These are phyloP conservation scores for Chamaecyparis obtusa DNA, from an alignment of 75 land plant species.

Conservation along the genomic window DNA sequence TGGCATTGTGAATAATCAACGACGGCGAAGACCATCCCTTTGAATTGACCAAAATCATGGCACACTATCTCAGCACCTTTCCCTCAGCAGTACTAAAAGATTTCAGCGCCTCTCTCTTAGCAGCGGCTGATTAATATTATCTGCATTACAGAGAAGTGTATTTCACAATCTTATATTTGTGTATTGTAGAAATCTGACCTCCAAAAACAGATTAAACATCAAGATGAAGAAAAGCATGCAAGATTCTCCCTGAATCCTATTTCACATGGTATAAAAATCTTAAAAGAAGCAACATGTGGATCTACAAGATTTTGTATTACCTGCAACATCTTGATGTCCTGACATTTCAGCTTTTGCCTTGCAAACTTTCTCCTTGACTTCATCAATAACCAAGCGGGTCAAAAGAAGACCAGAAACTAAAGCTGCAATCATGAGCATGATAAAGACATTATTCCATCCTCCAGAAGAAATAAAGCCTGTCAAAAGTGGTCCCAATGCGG, in stretches of 20 bases:
- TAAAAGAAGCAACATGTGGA: neutral
- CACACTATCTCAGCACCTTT: neutral
- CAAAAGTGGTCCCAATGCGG: slow-evolving; percentile 78
- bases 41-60: neutral
- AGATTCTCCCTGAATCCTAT: neutral
- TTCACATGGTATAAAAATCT: neutral
- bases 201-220: neutral
- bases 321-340: neutral
- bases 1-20: neutral
- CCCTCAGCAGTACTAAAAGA: neutral
- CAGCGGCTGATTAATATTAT: neutral
- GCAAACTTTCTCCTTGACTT: slow-evolving; percentile 46
- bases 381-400: slow-evolving; percentile 64
- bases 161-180: neutral
- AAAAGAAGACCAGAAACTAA: slow-evolving; percentile 73
- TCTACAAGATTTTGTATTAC: neutral
- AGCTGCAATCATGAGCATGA: slow-evolving; percentile 77
- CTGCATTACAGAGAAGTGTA: slow-evolving; percentile 1
- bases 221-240: neutral
- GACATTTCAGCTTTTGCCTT: slow-evolving; percentile 14
- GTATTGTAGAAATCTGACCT: neutral
- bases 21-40: no score
- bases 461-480: slow-evolving; percentile 73
- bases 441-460: slow-evolving; percentile 81
- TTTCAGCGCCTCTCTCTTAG: neutral